phyloP scores from a whole-genome alignment of 495 filamentous ascomycete species.

The Penicillium roqueforti region DNA sequence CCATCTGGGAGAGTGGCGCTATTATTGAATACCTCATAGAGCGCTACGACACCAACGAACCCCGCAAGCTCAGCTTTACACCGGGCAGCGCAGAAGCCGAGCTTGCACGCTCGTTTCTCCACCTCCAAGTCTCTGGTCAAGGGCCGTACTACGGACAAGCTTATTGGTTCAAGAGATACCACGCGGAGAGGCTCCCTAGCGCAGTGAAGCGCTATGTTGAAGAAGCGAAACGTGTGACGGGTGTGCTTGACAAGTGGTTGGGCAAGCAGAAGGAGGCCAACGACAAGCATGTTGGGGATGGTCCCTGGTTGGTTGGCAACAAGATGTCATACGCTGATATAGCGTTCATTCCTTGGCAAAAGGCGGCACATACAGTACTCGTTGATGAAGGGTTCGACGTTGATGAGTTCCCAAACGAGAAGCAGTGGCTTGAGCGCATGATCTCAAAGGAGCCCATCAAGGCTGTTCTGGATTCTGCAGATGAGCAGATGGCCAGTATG shows the following conservation, averaged over 20 bases:
- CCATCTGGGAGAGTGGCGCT: constrained; percentile 63
- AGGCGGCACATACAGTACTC: constrained; percentile 48
- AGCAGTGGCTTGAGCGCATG: constrained; percentile 25
- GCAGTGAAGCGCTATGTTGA: constrained; percentile 52
- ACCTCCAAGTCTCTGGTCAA: constrained; percentile 40
- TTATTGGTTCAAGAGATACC: constrained; percentile 44
- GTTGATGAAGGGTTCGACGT: constrained; percentile 39
- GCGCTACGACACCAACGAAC: constrained; percentile 53
- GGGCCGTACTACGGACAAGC: constrained; percentile 57
- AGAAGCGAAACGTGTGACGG: constrained; percentile 53
- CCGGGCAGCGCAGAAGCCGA: constrained; percentile 37
- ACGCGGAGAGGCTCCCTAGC: constrained; percentile 50
- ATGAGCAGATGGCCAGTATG: constrained; percentile 1
- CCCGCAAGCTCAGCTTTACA: constrained; percentile 46
- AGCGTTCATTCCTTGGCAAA: constrained; percentile 6
- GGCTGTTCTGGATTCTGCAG: not conserved
- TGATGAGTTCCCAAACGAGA: constrained; percentile 17
- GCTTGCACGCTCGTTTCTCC: constrained; percentile 47
- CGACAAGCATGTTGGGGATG: constrained; percentile 21
- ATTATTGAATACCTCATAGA: constrained; percentile 62
- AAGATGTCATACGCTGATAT: constrained; percentile 27
- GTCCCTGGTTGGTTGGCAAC: constrained; percentile 49
- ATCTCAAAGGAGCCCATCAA: not conserved
- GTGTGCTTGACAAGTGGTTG: constrained; percentile 49
- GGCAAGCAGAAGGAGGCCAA: constrained; percentile 32